Base-by-base conservation (phyloP, 2,329 filamentous ascomycete species). In the Xylariaceae sp. region DNA sequence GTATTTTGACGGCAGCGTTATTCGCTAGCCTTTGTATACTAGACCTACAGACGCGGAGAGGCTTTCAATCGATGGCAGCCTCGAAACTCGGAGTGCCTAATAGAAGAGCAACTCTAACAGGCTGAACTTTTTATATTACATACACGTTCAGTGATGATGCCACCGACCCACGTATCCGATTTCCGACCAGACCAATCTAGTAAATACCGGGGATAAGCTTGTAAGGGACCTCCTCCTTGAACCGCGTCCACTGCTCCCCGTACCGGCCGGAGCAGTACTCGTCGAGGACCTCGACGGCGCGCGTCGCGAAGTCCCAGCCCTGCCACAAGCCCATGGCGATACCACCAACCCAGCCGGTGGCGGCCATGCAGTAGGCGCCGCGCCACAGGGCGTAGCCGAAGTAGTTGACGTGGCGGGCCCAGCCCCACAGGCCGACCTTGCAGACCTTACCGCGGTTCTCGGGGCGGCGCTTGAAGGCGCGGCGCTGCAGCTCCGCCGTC, bases 401-500 rank as follows among this genome's bases (percentile, higher is more conserved):
- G 54, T 77, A 78, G 56, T 77, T 76, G 63, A 75, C 64, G 56
- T 77, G 75, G 5, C 76, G 65, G 6, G 73, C 71, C 67, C 65
- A 69, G n/a, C 62, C 48, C 74, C 75, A 78, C 21, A 77, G 65
- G 0, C 76, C 75, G 23, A 54, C 60, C 40, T 65, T 68, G 62
- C 73, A 75, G 42, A 77, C 65, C 63, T 70, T 73, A 52, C 74
- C 75, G 50, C 69, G 62, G 59, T 76, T 76, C 52, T 66, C 67
- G 12, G 71, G 66, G 4, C 64, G 57, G 23, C 65, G 61, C 69
- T 78, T 77, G 71, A 77, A 78, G 7, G 50, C 42, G 57, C 68
- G 70, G 53, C 86, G 77, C 70, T 88, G 85, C 23, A 79, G 65
- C 71, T 89, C 85, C 0, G 82, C 75, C 2, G 79, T 63, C 4